Evolutionary conservation across 2,329 filamentous ascomycete genomes (phyloP), one percentile per base, ranked within the genome.

Genomic region (Colletotrichum liriopes): DNA sequence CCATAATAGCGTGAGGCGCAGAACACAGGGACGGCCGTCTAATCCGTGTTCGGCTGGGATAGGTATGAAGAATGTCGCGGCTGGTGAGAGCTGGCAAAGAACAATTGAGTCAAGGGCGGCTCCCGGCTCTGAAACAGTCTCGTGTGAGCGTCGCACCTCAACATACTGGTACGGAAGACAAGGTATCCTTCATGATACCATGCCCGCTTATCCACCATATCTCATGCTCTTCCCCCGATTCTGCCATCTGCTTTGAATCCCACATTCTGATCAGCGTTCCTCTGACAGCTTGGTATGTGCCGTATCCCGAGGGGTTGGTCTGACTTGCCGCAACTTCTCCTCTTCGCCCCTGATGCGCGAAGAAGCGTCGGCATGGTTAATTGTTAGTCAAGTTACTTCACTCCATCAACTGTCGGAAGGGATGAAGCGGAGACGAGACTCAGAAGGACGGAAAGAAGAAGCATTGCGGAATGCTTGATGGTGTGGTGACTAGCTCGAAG

Each of bases 41-140:
- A 12, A 29, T 39, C 11, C 26, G 47, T 14, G 23, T 14, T 32
- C 23, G 14, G 26, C 47, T 29, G 9, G 5, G 23, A 59, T 45
- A 18, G 26, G 3, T 41, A 23, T 63, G 60, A 63, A 26, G 32
- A 23, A 52, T 3, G 18, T 12, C 16, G 8, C 18, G 6, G 18
- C 47, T 14, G 11, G 8, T 20, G 16, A 52, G 35, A 41, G 61
- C 20, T 12, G 47, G 6, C 49, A 29, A 14, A 0, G 37, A 55
- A 43, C n/a, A 43, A 35, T 35, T 45, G 49, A 23, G 18, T 39
- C 39, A 54, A 54, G 47, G 37, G 61, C 61, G 61, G n/a, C 39
- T 64, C 47, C 61, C 26, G 37, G 49, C 20, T 55, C 12, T 64
- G 61, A 64, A 64, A 64, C 61, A 35, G 39, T 55, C 14, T 37